Conservation (phyloP, 306 rosid genomes). For the Pyrus bretschneideri region DNA sequence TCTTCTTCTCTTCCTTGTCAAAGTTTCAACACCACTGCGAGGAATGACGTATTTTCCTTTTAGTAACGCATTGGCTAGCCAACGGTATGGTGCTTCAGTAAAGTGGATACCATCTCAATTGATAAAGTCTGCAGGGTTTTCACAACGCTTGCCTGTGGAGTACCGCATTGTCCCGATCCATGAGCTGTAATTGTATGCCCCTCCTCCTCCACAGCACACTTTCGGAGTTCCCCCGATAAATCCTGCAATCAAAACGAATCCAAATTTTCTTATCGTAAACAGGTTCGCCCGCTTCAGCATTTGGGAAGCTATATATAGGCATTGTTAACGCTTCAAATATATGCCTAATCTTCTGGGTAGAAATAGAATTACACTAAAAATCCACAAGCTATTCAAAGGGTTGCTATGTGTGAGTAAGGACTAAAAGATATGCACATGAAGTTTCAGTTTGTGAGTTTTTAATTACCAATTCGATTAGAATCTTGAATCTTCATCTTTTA, state of each 20-base stretch:
- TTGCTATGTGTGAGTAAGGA: background rate
- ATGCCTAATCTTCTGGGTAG: too few species aligned
- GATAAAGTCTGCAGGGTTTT: background rate
- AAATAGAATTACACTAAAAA: background rate
- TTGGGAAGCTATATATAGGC: background rate
- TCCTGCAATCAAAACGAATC: background rate
- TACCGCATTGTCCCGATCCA: background rate
- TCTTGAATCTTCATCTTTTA: background rate
- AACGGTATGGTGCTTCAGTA: background rate
- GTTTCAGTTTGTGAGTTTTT: background rate
- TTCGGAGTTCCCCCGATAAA: background rate
- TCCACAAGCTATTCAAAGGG: background rate
- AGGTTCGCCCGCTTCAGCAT: background rate
- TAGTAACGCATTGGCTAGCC: background rate
- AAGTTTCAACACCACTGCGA: too few species aligned
- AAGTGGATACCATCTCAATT: slow-evolving; percentile 1
- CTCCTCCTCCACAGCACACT: slow-evolving; percentile 10
- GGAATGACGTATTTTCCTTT: background rate
- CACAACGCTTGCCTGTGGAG: background rate
- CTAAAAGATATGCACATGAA: background rate
- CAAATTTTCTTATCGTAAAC: background rate
- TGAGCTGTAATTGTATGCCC: slow-evolving; percentile 6
- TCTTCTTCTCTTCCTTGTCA: too few species aligned
- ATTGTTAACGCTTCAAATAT: background rate
- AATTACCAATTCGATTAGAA: background rate